phyloP scores from a whole-genome alignment of 495 filamentous ascomycete genomes.

The Lentithecium fluviatile region DNA sequence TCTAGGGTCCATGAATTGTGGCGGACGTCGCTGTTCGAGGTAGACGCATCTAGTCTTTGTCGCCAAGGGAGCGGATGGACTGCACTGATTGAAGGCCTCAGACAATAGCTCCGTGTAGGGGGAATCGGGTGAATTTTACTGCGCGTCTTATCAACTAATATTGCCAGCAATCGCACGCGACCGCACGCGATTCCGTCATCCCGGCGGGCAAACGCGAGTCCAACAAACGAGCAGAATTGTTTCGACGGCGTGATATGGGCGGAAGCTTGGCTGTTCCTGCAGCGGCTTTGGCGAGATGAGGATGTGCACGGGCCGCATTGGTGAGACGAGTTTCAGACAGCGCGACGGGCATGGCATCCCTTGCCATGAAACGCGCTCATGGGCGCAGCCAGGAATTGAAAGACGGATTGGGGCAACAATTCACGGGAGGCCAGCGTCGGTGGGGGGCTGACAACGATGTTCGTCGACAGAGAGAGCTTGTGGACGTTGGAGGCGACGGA shows the following conservation, averaged over 20 bases:
- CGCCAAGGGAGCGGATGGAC: no score
- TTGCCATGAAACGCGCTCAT: slow-evolving; percentile 24
- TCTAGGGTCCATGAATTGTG: no score
- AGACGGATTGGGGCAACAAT: no score
- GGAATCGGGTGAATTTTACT: no score
- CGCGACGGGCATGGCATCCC: slow-evolving; percentile 16
- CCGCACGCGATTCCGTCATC: no score
- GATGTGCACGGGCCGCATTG: slow-evolving; percentile 7
- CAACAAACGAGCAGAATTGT: neutral
- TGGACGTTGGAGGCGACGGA: neutral
- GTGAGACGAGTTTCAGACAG: slow-evolving; percentile 30
- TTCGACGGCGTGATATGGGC: neutral
- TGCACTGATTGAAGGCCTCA: no score
- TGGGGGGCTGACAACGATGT: neutral
- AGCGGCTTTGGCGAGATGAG: slow-evolving; percentile 24
- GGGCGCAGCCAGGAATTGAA: slow-evolving; percentile 1
- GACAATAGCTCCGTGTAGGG: no score
- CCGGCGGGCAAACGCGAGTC: no score
- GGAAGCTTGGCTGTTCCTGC: slow-evolving; percentile 13
- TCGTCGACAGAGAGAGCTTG: neutral
- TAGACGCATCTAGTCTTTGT: no score
- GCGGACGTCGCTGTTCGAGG: no score
- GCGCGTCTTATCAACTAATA: no score
- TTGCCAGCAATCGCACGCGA: no score
- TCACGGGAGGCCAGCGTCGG: neutral